Evolutionary conservation across 1,284 basidiomycete genomes (phyloP), one percentile per base, ranked within the genome.

Genomic region (Trichosporon inkin): DNA sequence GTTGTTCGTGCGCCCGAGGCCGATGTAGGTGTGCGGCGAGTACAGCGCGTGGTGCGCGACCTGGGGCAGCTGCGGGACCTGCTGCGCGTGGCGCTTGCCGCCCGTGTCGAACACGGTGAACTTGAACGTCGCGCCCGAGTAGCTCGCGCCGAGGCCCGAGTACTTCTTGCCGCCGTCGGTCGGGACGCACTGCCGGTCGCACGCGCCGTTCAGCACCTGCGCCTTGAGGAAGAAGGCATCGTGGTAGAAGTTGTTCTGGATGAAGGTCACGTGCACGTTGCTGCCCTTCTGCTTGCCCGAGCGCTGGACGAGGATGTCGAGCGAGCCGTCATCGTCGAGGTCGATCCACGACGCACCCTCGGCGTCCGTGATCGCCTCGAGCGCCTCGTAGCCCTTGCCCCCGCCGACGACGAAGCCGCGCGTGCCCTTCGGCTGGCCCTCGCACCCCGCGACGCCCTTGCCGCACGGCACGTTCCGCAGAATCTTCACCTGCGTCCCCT

Each of bases 221-320:
- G 93, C 90, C 75, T 98, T 98, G 61, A 99, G 82, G 84, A 99
- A 99, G 82, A 99, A 99, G 0, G 96, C 94, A 70, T 99, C 96
- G 72, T 94, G 93, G 73, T 96, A 99, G 71, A 93, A 92, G 78
- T 98, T 98, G 76, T 99, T 99, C 78, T 96, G 92, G 40, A 99
- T 81, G 69, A 99, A 97, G 1, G 86, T 78, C 14, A 93, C 80
- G 49, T 62, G 68, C 16, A 77, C 65, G 22, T 28, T 49, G 44
- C 22, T 49, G 2, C 75, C 78, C 6, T 62, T 62, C 59, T 86
- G 85, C 11, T 81, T 78, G 0, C 90, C 90, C 0, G 86, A 86
- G 38, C 94, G 82, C 71, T 97, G 93, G 0, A 99, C 82, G 75
- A 97, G 80, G 39, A 99, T 85, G 76, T 99, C 96, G 20, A 99